phyloP scores from a whole-genome alignment of 1,139 yeast species.

The Protomyces inouyei region DNA sequence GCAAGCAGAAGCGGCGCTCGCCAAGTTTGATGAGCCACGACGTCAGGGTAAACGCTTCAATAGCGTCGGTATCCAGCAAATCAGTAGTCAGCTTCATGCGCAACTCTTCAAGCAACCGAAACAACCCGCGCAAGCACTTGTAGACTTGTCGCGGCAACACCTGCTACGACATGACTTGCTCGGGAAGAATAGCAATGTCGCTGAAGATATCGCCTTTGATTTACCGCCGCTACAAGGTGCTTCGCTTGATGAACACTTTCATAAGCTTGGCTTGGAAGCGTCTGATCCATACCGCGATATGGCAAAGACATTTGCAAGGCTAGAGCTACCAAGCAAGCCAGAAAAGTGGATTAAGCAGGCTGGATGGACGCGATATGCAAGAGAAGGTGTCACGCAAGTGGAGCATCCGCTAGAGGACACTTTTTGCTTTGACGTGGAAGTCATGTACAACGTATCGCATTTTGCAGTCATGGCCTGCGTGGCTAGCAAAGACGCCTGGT shows the following conservation, averaged over 20 bases:
- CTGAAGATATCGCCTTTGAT: conserved; percentile 57
- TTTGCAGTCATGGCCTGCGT: conserved; percentile 84
- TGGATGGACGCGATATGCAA: conserved; percentile 77
- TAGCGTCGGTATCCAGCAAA: conserved; percentile 62
- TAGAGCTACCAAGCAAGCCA: conserved; percentile 49
- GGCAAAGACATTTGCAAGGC: conserved; percentile 44
- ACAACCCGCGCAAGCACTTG: conserved; percentile 41
- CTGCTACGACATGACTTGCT: conserved; percentile 60
- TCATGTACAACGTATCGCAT: conserved; percentile 64
- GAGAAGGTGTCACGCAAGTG: conserved; percentile 51
- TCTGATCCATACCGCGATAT: conserved; percentile 58
- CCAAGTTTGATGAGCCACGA: background rate
- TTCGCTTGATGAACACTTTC: conserved; percentile 78
- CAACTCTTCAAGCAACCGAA: conserved; percentile 53
- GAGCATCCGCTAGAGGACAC: conserved; percentile 62
- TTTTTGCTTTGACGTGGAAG: conserved; percentile 86
- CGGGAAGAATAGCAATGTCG: conserved; percentile 69
- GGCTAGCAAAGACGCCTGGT: conserved; percentile 76
- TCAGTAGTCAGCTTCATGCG: conserved; percentile 54
- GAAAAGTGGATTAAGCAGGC: conserved; percentile 51
- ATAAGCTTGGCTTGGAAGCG: conserved; percentile 57
- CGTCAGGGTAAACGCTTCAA: conserved; percentile 31
- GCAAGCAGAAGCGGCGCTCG: background rate
- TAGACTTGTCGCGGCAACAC: conserved; percentile 59
- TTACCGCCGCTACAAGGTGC: conserved; percentile 68